Percentiles rank a stretch among this genome's conserved stretches.
These are phyloP conservation scores for Spinellus fusiger DNA, from an alignment of 192 early-diverging fungal genomes.

Conservation along the genomic window DNA sequence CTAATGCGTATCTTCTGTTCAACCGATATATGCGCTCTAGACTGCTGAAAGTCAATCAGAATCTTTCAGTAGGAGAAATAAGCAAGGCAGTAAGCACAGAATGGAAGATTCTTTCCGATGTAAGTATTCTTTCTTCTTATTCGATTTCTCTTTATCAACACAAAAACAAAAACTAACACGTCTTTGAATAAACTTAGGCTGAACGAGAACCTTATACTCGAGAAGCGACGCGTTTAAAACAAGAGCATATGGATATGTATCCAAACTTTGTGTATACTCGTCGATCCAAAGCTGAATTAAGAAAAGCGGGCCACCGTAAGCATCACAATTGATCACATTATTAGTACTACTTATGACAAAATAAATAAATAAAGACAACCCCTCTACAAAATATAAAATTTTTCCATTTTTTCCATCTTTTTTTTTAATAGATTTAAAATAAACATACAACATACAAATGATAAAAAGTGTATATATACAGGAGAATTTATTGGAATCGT, in stretches of 20 bases:
- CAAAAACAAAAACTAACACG: not conserved
- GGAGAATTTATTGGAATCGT: not conserved
- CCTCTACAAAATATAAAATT: too few relatives aligned
- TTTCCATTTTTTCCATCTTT: too few relatives aligned
- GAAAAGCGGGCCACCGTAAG: slow-evolving; percentile 35
- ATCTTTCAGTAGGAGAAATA: slow-evolving; percentile 53
- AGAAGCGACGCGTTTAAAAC: slow-evolving; percentile 40
- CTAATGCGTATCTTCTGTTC: slow-evolving; percentile 56
- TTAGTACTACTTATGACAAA: too few relatives aligned
- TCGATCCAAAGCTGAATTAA: slow-evolving; percentile 51
- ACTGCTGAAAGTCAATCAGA: slow-evolving; percentile 46
- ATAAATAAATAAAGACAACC: too few relatives aligned
- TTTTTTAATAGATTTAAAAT: not conserved
- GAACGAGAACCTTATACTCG: slow-evolving; percentile 38
- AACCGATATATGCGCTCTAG: slow-evolving; percentile 54
- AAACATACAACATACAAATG: not conserved
- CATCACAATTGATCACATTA: too few relatives aligned
- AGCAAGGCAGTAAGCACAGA: slow-evolving; percentile 47
- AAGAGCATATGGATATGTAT: slow-evolving; percentile 42
- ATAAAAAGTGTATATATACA: not conserved
- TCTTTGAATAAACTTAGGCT: slow-evolving; percentile 7
- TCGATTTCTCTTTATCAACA: not conserved
- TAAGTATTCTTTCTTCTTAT: not conserved
- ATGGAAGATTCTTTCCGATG: slow-evolving; percentile 43
- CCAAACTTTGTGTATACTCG: slow-evolving; percentile 54